Evolutionary conservation across 257 asterid genomes (phyloP).

Genomic region (Fraxinus quadrangulata): DNA sequence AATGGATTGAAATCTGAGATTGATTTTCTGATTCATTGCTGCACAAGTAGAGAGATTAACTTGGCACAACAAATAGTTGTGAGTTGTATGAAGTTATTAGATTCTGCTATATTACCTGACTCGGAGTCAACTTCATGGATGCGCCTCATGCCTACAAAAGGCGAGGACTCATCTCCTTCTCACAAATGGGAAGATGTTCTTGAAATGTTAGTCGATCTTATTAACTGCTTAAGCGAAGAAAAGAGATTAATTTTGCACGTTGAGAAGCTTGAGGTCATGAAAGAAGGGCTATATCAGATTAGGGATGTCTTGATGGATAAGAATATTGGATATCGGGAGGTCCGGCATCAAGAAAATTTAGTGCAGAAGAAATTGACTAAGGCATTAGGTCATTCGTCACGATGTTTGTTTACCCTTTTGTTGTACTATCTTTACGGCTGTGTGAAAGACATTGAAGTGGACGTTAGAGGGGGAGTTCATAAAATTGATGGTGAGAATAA

Average conservation of each 20-base stretch:
- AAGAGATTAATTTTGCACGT: slow-evolving; percentile 40
- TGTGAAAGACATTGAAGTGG: slow-evolving; percentile 63
- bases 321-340: slow-evolving; percentile 74
- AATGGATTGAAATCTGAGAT: slow-evolving; percentile 60
- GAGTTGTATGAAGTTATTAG: slow-evolving; percentile 53
- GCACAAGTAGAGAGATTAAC: slow-evolving; percentile 42
- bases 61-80: slow-evolving; percentile 68
- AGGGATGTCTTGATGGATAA: slow-evolving; percentile 67
- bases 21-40: slow-evolving; percentile 30
- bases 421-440: slow-evolving; percentile 63
- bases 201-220: slow-evolving; percentile 62
- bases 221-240: slow-evolving; percentile 54
- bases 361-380: slow-evolving; percentile 68
- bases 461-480: slow-evolving; percentile 78
- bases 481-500: slow-evolving; percentile 40
- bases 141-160: slow-evolving; percentile 67
- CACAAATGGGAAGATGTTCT: slow-evolving; percentile 78
- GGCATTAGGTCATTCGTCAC: slow-evolving; percentile 74
- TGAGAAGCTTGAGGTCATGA: slow-evolving; percentile 74
- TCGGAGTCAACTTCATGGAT: slow-evolving; percentile 85
- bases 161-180: slow-evolving; percentile 25
- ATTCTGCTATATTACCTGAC: slow-evolving; percentile 52
- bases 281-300: slow-evolving; percentile 82
- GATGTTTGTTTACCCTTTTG: slow-evolving; percentile 74
- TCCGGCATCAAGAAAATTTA: slow-evolving; percentile 63